A percentile compares a stretch with the other conserved stretches of the same genome.
Evolutionary conservation across 2,329 filamentous ascomycete species (phyloP).

Genomic region (Fusarium odoratissimum): DNA sequence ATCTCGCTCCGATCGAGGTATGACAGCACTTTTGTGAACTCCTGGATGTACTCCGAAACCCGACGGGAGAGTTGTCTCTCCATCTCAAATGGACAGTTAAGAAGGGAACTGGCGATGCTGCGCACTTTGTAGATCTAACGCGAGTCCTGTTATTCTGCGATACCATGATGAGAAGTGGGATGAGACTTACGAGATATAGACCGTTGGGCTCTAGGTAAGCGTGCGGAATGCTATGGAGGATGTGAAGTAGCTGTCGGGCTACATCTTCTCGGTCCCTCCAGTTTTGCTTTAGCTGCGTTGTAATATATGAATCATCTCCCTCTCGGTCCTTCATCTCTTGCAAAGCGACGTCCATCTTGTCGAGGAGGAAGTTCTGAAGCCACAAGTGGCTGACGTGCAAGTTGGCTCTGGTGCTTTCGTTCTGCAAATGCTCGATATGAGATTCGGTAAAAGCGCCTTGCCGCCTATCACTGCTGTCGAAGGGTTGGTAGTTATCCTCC

Average conservation of each 20-base stretch:
- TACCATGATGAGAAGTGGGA: too few species aligned
- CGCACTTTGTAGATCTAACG: constrained; percentile 7
- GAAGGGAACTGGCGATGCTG: neutral
- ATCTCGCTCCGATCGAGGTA: constrained; percentile 10
- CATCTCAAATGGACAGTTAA: neutral
- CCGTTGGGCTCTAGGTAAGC: neutral
- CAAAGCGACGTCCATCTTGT: neutral
- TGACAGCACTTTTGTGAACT: constrained; percentile 5
- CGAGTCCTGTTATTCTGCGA: too few species aligned
- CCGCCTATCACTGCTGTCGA: accelerated
- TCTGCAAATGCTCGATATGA: neutral
- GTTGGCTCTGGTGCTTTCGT: neutral
- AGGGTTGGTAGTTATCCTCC: neutral
- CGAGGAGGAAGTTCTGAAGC: neutral
- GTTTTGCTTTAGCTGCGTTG: neutral
- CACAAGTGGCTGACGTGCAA: neutral
- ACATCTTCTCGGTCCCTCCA: constrained; percentile 1
- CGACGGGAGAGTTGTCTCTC: neutral
- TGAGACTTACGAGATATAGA: neutral
- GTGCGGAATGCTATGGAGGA: neutral
- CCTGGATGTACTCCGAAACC: neutral
- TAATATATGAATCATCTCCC: neutral
- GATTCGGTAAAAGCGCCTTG: neutral
- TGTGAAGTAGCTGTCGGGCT: neutral
- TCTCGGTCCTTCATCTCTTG: neutral